A percentile compares a stretch with the other conserved stretches of the same genome.
These are phyloP conservation scores for Beauveria brongniartii DNA, from an alignment of 2,329 filamentous ascomycete species.

Conservation along the genomic window DNA sequence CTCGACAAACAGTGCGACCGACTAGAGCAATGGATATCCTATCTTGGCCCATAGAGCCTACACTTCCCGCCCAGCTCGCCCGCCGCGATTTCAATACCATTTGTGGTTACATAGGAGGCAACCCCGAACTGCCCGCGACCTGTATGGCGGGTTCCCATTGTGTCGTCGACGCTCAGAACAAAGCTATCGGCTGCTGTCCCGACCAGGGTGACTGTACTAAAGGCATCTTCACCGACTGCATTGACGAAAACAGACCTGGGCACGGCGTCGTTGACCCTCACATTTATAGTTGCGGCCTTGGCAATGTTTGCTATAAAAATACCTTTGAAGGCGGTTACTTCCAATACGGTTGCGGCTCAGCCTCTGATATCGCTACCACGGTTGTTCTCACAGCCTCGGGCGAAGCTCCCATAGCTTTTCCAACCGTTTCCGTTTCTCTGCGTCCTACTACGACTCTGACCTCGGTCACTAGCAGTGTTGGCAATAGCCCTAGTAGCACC, in stretches of 20 bases:
- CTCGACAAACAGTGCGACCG: conserved; percentile 25
- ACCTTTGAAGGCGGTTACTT: conserved; percentile 45
- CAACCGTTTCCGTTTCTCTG: conserved; percentile 28
- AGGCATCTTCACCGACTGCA: conserved; percentile 50
- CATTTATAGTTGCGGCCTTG: conserved; percentile 45
- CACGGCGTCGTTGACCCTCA: conserved; percentile 48
- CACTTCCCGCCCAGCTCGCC: conserved; percentile 29
- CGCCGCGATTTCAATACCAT: conserved; percentile 44
- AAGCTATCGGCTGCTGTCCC: conserved; percentile 49
- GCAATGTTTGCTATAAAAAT: conserved; percentile 47
- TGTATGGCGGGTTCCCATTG: conserved; percentile 52
- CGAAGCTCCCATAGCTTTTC: conserved; percentile 24
- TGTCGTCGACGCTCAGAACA: conserved; percentile 40
- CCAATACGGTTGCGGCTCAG: conserved; percentile 48
- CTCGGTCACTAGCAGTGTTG: conserved; percentile 13
- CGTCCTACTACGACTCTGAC: conserved; percentile 8
- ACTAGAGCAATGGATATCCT: conserved; percentile 22
- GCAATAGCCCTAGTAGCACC: not conserved
- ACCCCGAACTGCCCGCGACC: conserved; percentile 44
- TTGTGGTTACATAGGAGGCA: conserved; percentile 49
- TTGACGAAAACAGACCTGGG: conserved; percentile 41
- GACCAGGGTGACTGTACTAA: conserved; percentile 41
- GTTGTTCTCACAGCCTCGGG: conserved; percentile 41
- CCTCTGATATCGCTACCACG: conserved; percentile 38
- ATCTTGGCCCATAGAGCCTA: conserved; percentile 29